Base-by-base conservation (phyloP, 2,329 filamentous ascomycete genomes). In the Monilinia vaccinii-corymbosi region DNA sequence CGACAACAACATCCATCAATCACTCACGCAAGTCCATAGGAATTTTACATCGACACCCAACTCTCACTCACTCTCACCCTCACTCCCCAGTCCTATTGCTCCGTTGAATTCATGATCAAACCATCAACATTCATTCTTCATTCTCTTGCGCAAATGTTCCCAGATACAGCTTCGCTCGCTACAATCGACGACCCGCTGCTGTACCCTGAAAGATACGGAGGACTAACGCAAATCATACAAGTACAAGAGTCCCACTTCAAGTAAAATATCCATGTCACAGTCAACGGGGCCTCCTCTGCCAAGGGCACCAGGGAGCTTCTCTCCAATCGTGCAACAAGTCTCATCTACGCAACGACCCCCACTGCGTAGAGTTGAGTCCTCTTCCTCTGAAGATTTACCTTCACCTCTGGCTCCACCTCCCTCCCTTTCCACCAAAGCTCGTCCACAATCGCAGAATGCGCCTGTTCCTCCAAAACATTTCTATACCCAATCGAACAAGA, bases 401-500 rank as follows among this genome's bases (percentile, higher is more conserved):
- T 28, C 65, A 45, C 67, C 40, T 28, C 6, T 28, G 25, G 3
- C 25, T 36, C 57, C 40, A 55, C 57, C 57, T 36, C 48, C 57
- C 70, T 16, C 72, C 76, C 40, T 73, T 81, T 36, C 31, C 21
- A 58, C 23, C 44, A 61, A 57, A 58, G 58, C 74, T 72, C 64
- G 70, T 81, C 64, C 67, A 73, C 68, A 84, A 79, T 72, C 77
- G 79, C 73, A 68, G 64, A 65, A 68, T 67, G 63, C 60, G 51
- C 62, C 61, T 69, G 71, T 58, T 70, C 69, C 58, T 71, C 72
- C 63, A 78, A 78, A 59, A 75, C 81, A 36, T 76, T 78, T 66
- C 78, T 80, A 71, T 68, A 79, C 81, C 64, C 74, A 76, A 7
- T 72, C 51, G n/a, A 55, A 75, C 16, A 77, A 77, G 62, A 68